Conservation (phyloP, 1,284 basidiomycete species). For the Puccinia horiana region DNA sequence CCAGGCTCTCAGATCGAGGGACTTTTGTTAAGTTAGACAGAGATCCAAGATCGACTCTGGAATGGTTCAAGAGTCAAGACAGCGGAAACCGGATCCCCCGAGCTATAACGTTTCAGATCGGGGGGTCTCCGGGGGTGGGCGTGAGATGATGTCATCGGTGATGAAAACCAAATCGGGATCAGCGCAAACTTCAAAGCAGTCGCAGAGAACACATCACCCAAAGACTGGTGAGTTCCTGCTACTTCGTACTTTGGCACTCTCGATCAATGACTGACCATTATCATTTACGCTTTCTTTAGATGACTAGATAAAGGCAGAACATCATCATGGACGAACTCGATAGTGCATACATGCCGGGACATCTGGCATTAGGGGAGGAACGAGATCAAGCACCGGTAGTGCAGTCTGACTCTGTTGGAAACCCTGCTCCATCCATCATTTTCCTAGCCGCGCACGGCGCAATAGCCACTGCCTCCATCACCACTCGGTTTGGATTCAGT, state of each 20-base stretch:
- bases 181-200: background rate
- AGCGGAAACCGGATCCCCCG: too few relatives aligned
- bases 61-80: too few relatives aligned
- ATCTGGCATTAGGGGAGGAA: background rate
- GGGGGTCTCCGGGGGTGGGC: too few relatives aligned
- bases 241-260: too few relatives aligned
- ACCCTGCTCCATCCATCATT: background rate
- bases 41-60: too few relatives aligned
- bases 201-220: too few relatives aligned
- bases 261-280: background rate
- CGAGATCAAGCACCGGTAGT: background rate
- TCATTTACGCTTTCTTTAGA: background rate
- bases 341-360: background rate
- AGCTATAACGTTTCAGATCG: too few relatives aligned
- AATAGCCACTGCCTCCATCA: constrained; percentile 1
- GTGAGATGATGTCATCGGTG: background rate
- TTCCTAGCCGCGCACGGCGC: constrained; percentile 4
- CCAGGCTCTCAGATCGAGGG: too few relatives aligned
- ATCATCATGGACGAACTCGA: constrained; percentile 9
- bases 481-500: constrained; percentile 19
- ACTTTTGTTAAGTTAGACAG: too few relatives aligned
- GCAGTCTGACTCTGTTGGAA: background rate
- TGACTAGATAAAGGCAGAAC: background rate
- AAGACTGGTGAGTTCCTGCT: background rate
- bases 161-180: background rate